These are phyloP conservation scores for Protomyces inundatus DNA, from an alignment of 1,139 yeast species.

Conservation along the genomic window DNA sequence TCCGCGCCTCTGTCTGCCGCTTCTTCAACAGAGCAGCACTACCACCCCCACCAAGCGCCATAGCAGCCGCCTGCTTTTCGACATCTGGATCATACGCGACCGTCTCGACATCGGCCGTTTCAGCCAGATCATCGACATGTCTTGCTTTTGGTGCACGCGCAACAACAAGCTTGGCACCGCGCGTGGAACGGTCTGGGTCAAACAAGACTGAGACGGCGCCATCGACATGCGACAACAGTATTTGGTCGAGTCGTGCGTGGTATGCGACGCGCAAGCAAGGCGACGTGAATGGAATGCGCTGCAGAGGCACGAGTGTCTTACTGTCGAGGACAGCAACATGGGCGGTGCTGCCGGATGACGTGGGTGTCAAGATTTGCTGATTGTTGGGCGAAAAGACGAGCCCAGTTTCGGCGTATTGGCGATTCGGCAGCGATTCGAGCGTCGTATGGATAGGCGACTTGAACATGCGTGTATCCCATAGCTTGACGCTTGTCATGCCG, in stretches of 20 bases:
- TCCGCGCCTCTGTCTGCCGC: conserved; percentile 26
- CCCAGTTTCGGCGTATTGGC: conserved; percentile 33
- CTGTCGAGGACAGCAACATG: conserved; percentile 40
- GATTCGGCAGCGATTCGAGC: conserved; percentile 33
- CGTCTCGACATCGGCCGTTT: conserved; percentile 38
- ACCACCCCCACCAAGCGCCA: conserved; percentile 12
- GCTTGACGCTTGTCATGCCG: conserved; percentile 37
- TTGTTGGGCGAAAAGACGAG: conserved; percentile 36
- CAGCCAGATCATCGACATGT: conserved; percentile 38
- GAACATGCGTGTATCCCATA: conserved; percentile 42
- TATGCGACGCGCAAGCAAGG: conserved; percentile 30
- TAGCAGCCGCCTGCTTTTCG: conserved; percentile 7
- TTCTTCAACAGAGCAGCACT: conserved; percentile 2
- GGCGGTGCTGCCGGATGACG: conserved; percentile 29
- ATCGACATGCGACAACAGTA: conserved; percentile 39
- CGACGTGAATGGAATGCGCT: conserved; percentile 32
- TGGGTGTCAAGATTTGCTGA: conserved; percentile 34
- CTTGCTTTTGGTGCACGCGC: conserved; percentile 40
- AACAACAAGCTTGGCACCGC: conserved; percentile 41
- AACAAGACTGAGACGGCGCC: conserved; percentile 41
- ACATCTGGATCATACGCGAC: conserved; percentile 29
- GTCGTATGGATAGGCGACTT: conserved; percentile 37
- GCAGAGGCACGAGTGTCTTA: conserved; percentile 39
- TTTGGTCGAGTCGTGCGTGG: conserved; percentile 33
- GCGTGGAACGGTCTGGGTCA: conserved; percentile 37